phyloP scores from a whole-genome alignment of 345 rosid species.

The Populus ilicifolia region DNA sequence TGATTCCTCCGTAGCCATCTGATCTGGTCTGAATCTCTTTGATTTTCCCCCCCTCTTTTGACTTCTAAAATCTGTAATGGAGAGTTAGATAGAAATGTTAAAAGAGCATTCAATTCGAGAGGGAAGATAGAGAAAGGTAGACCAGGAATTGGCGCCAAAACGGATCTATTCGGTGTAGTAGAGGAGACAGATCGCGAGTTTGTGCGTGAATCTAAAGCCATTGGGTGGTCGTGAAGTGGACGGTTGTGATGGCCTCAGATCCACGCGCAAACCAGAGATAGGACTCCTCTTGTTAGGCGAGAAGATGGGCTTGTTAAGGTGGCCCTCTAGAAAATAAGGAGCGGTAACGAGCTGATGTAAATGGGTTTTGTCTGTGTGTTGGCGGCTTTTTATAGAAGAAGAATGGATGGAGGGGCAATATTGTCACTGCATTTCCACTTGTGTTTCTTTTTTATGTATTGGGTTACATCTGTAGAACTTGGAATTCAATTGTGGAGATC shows the following conservation, averaged over 20 bases:
- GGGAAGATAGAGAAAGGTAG: background rate
- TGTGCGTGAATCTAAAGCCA: conserved; percentile 39
- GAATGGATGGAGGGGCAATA: background rate
- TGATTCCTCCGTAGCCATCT: conserved; percentile 26
- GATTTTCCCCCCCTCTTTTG: background rate
- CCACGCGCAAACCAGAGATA: conserved; percentile 24
- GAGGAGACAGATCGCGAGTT: conserved; percentile 26
- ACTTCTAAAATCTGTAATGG: background rate
- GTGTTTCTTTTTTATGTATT: background rate
- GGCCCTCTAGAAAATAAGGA: background rate
- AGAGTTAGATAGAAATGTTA: too few relatives aligned
- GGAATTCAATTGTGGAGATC: background rate
- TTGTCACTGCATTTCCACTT: background rate
- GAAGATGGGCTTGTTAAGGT: background rate
- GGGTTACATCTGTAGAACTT: background rate
- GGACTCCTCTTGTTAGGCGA: background rate
- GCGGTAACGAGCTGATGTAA: conserved; percentile 30
- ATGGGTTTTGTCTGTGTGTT: background rate
- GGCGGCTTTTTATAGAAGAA: background rate
- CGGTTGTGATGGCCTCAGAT: conserved; percentile 30
- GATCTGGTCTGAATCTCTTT: background rate
- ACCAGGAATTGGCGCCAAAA: conserved; percentile 10
- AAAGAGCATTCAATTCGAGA: background rate
- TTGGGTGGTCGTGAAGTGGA: background rate
- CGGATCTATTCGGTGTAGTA: background rate